Evolutionary conservation across 1,284 basidiomycete genomes (phyloP), one percentile per base, ranked within the genome.

Genomic region (Rhodotorula sp.): DNA sequence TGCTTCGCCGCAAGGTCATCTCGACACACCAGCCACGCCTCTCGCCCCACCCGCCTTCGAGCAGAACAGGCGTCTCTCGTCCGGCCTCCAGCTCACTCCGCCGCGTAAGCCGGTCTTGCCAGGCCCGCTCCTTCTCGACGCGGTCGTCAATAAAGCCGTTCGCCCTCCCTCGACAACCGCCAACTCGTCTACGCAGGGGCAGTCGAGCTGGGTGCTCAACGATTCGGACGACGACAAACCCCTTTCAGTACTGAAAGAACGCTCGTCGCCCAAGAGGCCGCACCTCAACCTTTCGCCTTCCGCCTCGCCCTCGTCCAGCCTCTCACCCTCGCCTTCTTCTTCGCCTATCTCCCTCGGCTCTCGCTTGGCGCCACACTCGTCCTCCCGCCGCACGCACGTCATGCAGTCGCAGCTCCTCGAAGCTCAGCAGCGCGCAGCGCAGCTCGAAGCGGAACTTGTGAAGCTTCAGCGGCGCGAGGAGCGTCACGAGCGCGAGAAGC

Each of bases 121-220:
- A 2, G 58, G 58, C 3, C 64, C 64, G 22, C 46, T 65, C 18
- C 58, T 65, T n/a, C 51, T 55, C 15, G 46, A 53, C 7, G 44
- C 52, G 24, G 26, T 65, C 13, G 64, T 44, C 22, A 31, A 58
- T 8, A 13, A 3, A 15, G 24, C 34, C 37, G 16, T 26, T 9
- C 13, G 22, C 10, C 7, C 24, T 56, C 2, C 34, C 6, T 44
- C 31, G 7, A 20, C 20, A 10, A 30, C 7, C 30, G 57, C 2
- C 28, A 34, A 3, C 3, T 15, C 30, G 40, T 28, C n/a, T 3
- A 34, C 15, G 13, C 11, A 24, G 5, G 51, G 13, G 8, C 20
- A 26, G 8, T 1, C 37, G 6, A 4, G 31, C 9, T 24, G 34
- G 34, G 34, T 22, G 16, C 16, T 28, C 2, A 31, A 30, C 30